phyloP scores from a whole-genome alignment of 352 stramenopile genomes.

The Pythium periplocum region DNA sequence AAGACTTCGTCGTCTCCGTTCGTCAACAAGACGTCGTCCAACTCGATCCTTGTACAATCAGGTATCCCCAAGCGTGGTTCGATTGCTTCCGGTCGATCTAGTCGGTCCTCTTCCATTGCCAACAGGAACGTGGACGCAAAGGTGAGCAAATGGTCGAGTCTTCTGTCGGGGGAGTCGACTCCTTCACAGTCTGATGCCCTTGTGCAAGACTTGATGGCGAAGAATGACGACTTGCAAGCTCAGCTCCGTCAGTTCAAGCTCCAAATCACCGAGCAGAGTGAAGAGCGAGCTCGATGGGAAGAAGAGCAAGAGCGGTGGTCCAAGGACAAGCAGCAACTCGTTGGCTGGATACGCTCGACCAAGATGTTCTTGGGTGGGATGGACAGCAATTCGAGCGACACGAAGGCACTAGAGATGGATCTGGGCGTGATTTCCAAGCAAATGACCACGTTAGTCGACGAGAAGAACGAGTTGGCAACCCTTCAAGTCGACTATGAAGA shows the following conservation, averaged over 20 bases:
- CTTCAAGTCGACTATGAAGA: too few species aligned
- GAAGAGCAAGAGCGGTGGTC: neutral
- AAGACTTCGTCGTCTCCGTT: too few species aligned
- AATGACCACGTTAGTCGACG: conserved; percentile 9
- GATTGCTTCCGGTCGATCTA: too few species aligned
- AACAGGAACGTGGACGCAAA: conserved; percentile 14
- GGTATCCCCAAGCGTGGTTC: too few species aligned
- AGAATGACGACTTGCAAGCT: conserved; percentile 11
- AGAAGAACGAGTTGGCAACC: conserved; percentile 9
- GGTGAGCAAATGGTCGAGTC: conserved; percentile 20
- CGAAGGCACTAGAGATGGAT: neutral
- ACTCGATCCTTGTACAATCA: neutral
- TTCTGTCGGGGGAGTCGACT: conserved; percentile 5
- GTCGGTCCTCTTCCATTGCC: neutral
- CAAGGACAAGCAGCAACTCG: too few species aligned
- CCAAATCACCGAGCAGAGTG: neutral
- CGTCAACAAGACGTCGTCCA: too few species aligned
- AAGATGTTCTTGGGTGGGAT: too few species aligned
- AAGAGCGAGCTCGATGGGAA: neutral
- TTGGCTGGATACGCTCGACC: too few species aligned
- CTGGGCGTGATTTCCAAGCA: neutral
- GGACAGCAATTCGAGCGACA: neutral
- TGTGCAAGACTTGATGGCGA: conserved; percentile 11
- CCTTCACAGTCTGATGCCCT: conserved; percentile 11
- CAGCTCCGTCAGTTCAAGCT: conserved; percentile 12